phyloP scores from a whole-genome alignment of 2,329 filamentous ascomycete species.

The Zarea fungicola region DNA sequence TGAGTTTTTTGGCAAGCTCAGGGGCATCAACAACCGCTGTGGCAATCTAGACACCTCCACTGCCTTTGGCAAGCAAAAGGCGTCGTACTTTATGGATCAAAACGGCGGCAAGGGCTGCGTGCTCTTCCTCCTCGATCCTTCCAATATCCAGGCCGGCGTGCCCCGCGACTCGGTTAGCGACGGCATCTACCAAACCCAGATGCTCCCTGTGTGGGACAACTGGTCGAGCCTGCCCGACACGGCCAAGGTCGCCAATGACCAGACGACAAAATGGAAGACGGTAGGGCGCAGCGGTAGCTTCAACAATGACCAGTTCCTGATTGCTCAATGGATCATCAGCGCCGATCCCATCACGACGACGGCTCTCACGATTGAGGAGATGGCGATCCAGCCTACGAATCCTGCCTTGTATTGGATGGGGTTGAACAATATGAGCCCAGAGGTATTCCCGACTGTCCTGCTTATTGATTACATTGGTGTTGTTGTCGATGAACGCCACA shows the following conservation, averaged over 20 bases:
- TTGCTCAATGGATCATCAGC: constrained; percentile 29
- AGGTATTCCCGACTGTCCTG: constrained; percentile 26
- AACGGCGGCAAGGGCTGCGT: constrained; percentile 30
- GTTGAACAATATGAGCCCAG: constrained; percentile 23
- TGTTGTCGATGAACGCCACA: constrained; percentile 20
- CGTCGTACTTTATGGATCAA: constrained; percentile 26
- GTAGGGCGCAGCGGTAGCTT: constrained; percentile 18
- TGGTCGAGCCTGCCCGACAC: constrained; percentile 27
- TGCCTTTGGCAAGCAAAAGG: constrained; percentile 23
- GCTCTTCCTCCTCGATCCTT: constrained; percentile 24
- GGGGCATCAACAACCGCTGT: constrained; percentile 36
- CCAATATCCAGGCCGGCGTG: constrained; percentile 17
- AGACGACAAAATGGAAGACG: constrained; percentile 20
- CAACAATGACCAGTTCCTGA: constrained; percentile 22
- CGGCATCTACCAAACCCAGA: constrained; percentile 26
- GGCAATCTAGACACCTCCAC: constrained; percentile 19
- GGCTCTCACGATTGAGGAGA: constrained; percentile 21
- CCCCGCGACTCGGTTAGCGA: constrained; percentile 21
- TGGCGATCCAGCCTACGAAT: constrained; percentile 28
- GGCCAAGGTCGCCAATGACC: constrained; percentile 19
- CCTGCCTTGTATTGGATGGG: constrained; percentile 31
- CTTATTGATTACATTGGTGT: constrained; percentile 29
- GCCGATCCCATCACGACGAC: constrained; percentile 23
- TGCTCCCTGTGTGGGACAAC: constrained; percentile 23
- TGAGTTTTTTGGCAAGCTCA: constrained; percentile 38